phyloP scores from a whole-genome alignment of 202 grass and related monocot genomes.

The Cymbopogon flexuosus region DNA sequence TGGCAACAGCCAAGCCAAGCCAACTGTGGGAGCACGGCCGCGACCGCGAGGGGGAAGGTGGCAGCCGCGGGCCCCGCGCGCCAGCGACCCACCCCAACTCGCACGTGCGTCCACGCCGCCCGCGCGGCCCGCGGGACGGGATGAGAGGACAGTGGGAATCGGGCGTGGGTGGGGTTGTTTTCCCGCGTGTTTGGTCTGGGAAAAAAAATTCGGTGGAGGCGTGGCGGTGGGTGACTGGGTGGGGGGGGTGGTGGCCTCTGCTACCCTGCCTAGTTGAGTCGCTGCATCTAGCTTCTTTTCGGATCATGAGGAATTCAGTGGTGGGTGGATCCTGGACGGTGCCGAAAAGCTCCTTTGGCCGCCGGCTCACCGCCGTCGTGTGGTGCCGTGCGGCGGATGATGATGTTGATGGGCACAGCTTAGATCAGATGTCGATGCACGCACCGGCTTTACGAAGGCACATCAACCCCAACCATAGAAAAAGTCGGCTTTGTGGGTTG shows the following conservation, averaged over 20 bases:
- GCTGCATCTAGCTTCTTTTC: no score
- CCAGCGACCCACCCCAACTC: neutral
- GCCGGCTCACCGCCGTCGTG: neutral
- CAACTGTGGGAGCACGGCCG: neutral
- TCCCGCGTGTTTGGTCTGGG: slow-evolving; percentile 31
- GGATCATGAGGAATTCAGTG: no score
- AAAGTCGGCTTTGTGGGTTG: neutral
- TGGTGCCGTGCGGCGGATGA: neutral
- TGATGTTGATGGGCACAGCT: slow-evolving; percentile 24
- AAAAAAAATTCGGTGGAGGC: no score
- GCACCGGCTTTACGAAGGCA: neutral
- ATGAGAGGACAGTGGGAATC: neutral
- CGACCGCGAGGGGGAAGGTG: neutral
- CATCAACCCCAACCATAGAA: neutral
- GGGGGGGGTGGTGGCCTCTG: no score
- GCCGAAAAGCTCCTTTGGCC: slow-evolving; percentile 36
- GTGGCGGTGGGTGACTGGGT: neutral
- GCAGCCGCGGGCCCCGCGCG: neutral
- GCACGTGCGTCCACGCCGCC: slow-evolving; percentile 28
- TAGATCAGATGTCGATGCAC: neutral
- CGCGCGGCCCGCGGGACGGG: neutral
- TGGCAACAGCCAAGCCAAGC: neutral
- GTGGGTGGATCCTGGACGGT: slow-evolving; percentile 32
- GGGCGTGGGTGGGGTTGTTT: slow-evolving; percentile 22
- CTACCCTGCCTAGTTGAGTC: no score